These are phyloP conservation scores for Firmiana major DNA, from an alignment of 345 rosid genomes.

Conservation along the genomic window DNA sequence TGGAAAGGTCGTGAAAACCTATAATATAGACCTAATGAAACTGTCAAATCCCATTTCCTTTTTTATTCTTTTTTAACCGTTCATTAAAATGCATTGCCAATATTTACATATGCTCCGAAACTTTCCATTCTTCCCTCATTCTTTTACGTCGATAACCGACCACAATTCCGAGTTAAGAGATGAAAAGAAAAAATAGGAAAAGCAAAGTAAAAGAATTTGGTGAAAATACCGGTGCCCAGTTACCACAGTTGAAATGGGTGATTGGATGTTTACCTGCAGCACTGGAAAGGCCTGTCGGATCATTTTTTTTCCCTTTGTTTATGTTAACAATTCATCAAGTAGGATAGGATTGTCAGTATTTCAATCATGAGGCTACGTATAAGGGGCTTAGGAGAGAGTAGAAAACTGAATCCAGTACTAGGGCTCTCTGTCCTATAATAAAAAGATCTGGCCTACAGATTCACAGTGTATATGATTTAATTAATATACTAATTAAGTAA, in stretches of 20 bases:
- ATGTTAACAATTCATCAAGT: background rate
- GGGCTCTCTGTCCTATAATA: slow-evolving; percentile 9
- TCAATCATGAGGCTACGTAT: slow-evolving; percentile 42
- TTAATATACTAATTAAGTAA: background rate
- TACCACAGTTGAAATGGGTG: background rate
- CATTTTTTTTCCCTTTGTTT: background rate
- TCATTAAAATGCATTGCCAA: background rate
- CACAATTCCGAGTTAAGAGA: no score
- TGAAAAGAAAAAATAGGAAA: background rate
- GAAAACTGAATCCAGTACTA: background rate
- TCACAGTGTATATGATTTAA: background rate
- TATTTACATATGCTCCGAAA: background rate
- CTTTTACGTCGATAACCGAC: background rate
- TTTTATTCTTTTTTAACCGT: background rate
- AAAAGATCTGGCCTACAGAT: slow-evolving; percentile 10
- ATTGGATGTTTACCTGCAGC: slow-evolving; percentile 1
- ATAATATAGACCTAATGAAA: background rate
- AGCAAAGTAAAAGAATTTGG: background rate
- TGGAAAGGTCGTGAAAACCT: background rate
- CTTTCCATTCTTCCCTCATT: background rate
- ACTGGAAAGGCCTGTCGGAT: background rate
- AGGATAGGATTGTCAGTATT: slow-evolving; percentile 25
- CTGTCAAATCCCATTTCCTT: background rate
- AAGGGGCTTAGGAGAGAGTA: background rate
- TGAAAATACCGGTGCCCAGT: background rate